Base-by-base conservation (phyloP, 2,329 filamentous ascomycete genomes). In the Pseudogymnoascus sp. region DNA sequence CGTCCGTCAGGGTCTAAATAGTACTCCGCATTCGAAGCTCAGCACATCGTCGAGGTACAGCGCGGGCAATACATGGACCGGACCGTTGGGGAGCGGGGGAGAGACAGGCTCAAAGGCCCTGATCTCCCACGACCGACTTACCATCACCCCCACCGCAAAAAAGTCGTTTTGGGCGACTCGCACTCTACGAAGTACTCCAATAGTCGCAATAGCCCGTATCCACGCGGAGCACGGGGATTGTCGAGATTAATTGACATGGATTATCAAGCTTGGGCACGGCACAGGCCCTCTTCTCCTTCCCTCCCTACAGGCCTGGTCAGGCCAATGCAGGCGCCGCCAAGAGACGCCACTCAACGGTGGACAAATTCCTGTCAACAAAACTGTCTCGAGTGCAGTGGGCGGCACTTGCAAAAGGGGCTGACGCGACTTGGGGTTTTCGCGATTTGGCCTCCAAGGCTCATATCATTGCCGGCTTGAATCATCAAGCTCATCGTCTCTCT, bases 321-420 rank as follows among this genome's bases (percentile, higher is more conserved):
- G 48, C 29, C 48, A 33, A 21, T 33, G 29, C 15, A 17, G 29
- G 48, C 48, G 15, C 48, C 48, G 48, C 48, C 48, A 33, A 33
- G 48, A 21, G 15, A 55, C 48, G 48, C 48, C 48, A 55, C 48
- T 55, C 48, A 55, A 55, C 48, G 27, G 48, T 33, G 48, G 48
- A 17, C 48, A 55, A 31, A 55, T 55, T 55, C 27, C 48, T 55
- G 48, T 55, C n/a, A 55, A 55, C 48, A 55, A 55, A 55, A 55
- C 29, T 55, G 48, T 55, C 48, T 55, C 48, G 29, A 55, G 9
- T 33, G 48, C 29, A 55, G 48, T 10, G 15, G 15, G 48, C 29
- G 48, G 48, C 48, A 55, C 48, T 55, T 55, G 44, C n/a, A 55
- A 55, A 51, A 17, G 21, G 44, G 44, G n/a, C n/a, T 55, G 10